Evolutionary conservation across 345 rosid genomes (phyloP).

Genomic region (Psidium guajava): DNA sequence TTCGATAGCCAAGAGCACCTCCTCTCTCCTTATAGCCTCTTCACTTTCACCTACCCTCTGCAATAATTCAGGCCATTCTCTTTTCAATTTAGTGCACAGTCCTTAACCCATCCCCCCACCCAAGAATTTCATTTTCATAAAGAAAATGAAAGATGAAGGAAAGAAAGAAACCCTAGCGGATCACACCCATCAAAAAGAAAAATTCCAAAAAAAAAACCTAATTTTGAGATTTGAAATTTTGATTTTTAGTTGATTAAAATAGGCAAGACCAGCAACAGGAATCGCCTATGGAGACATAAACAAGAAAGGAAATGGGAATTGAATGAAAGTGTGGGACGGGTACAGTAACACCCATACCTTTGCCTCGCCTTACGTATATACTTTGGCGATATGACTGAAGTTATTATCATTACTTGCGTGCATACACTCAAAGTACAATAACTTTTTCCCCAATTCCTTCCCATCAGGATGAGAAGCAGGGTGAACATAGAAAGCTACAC

Average conservation of each 20-base stretch:
- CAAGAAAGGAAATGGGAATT: slow-evolving; percentile 28
- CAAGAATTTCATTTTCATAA: background rate
- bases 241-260: background rate
- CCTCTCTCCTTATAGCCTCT: slow-evolving; percentile 48
- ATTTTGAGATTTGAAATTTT: background rate
- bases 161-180: background rate
- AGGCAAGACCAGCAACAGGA: slow-evolving; percentile 38
- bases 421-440: slow-evolving; percentile 31
- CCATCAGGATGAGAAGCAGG: slow-evolving; percentile 24
- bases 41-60: slow-evolving; percentile 27
- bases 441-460: slow-evolving; percentile 9
- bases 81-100: background rate
- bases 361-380: background rate
- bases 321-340: background rate
- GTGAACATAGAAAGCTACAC: slow-evolving; percentile 12
- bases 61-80: slow-evolving; percentile 1
- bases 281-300: slow-evolving; percentile 34
- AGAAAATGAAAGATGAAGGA: slow-evolving; percentile 4
- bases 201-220: background rate
- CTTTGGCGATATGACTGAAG: slow-evolving; percentile 19
- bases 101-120: background rate
- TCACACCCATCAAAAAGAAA: slow-evolving; percentile 1
- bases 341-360: slow-evolving; percentile 20
- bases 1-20: slow-evolving; percentile 22
- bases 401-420: slow-evolving; percentile 21